phyloP scores from a whole-genome alignment of 805 yeast species.

The Lipomyces kockii region DNA sequence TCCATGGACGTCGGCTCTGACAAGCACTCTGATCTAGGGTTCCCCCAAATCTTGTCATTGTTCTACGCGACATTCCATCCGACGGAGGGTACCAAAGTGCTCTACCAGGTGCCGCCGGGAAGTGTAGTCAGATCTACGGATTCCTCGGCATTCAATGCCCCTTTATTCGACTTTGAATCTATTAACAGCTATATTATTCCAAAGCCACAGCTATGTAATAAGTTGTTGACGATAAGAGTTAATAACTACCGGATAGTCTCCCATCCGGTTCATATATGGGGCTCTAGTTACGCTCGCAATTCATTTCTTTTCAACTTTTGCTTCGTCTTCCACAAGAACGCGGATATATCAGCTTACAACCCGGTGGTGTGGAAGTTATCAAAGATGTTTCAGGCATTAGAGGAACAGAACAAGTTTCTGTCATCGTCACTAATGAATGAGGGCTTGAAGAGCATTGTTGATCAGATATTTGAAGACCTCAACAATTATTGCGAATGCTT shows the following conservation, averaged over 20 bases:
- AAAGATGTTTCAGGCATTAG: constrained; percentile 81
- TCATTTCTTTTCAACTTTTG: constrained; percentile 92
- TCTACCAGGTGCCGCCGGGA: constrained; percentile 87
- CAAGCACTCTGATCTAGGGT: constrained; percentile 52
- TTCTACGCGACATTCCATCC: constrained; percentile 95
- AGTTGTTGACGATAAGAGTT: constrained; percentile 73
- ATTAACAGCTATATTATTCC: constrained; percentile 93
- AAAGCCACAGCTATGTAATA: constrained; percentile 86
- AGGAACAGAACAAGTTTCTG: constrained; percentile 81
- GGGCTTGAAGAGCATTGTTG: constrained; percentile 74
- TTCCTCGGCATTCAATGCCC: constrained; percentile 40
- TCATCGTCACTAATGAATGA: constrained; percentile 58
- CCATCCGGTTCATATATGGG: constrained; percentile 83
- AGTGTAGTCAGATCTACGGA: constrained; percentile 46
- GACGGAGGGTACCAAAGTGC: constrained; percentile 90
- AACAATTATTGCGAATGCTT: constrained; percentile 95
- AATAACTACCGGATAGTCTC: constrained; percentile 77
- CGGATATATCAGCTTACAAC: constrained; percentile 85
- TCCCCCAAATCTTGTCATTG: constrained; percentile 84
- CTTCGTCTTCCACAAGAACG: constrained; percentile 82
- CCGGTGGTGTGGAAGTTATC: constrained; percentile 83
- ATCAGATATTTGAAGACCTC: constrained; percentile 90
- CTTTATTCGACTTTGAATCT: constrained; percentile 76
- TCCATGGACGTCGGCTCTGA: neutral
- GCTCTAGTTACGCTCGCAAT: constrained; percentile 80